Conservation (phyloP, 2,329 filamentous ascomycete species). For the Scedosporium boydii region DNA sequence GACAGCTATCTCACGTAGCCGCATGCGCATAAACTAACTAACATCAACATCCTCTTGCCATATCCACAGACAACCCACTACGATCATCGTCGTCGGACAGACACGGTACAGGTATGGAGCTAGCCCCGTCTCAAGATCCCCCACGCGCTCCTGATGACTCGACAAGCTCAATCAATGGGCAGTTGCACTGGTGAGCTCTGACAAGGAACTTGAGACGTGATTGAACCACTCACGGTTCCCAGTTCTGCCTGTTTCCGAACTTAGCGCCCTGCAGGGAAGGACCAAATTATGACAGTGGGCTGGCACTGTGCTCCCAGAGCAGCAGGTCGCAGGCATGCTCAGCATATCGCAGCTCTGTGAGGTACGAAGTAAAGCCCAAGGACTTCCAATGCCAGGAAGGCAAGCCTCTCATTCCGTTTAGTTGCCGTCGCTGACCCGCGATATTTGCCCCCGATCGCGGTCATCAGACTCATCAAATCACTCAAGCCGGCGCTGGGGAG, state of each 20-base stretch:
- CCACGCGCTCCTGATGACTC: neutral
- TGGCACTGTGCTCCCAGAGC: neutral
- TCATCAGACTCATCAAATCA: no score
- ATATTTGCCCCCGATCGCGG: no score
- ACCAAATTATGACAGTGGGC: neutral
- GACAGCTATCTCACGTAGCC: neutral
- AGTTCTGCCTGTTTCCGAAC: neutral
- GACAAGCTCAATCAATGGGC: neutral
- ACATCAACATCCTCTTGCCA: neutral
- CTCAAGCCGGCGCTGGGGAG: no score
- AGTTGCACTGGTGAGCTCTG: neutral
- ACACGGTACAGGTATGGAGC: neutral
- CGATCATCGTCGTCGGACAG: neutral
- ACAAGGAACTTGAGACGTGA: neutral
- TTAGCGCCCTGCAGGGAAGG: neutral
- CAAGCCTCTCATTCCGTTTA: no score
- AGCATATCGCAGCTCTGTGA: no score
- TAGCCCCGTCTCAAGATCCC: neutral
- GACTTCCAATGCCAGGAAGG: no score
- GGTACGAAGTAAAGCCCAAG: no score
- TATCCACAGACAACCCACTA: neutral
- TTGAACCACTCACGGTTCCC: neutral
- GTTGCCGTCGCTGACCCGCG: no score
- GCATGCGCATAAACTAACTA: neutral
- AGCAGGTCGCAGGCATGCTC: neutral